Conservation (phyloP, 495 filamentous ascomycete genomes). For the Pyrenopolyporus hunteri region DNA sequence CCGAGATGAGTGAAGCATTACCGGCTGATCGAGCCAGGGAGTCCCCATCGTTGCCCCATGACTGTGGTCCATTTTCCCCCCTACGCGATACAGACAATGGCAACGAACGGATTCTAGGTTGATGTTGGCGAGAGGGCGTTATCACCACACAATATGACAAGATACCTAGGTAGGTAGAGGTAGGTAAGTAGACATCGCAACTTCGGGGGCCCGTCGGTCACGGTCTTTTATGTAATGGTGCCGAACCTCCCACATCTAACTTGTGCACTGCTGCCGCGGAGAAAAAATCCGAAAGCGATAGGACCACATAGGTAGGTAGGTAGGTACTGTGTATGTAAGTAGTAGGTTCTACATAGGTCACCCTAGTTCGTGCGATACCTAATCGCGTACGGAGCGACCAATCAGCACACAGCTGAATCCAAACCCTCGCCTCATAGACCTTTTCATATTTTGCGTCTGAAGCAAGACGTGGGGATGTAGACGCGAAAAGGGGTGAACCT, state of each 20-base stretch:
- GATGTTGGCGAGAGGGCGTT: neutral
- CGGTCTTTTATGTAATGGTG: constrained; percentile 23
- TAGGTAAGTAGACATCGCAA: no score
- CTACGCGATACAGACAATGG: neutral
- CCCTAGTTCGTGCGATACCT: constrained; percentile 10
- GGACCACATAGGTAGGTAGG: neutral
- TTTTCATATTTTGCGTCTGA: neutral
- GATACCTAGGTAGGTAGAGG: no score
- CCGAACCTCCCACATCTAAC: neutral
- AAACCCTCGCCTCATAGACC: neutral
- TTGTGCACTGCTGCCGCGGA: neutral
- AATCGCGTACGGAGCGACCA: constrained; percentile 4
- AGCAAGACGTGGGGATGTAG: neutral
- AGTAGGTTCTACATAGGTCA: no score
- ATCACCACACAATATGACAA: neutral
- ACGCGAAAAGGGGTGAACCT: constrained; percentile 11
- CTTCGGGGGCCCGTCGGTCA: constrained; percentile 3
- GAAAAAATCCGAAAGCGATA: constrained; percentile 1
- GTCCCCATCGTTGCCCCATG: constrained; percentile 25
- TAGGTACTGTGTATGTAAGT: no score
- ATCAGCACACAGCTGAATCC: constrained; percentile 17
- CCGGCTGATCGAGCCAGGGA: constrained; percentile 55
- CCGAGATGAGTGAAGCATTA: constrained; percentile 56
- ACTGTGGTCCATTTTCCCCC: constrained; percentile 14
- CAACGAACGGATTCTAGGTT: neutral